phyloP scores from a whole-genome alignment of 352 stramenopile genomes.

The Globisporangium cederbergense region DNA sequence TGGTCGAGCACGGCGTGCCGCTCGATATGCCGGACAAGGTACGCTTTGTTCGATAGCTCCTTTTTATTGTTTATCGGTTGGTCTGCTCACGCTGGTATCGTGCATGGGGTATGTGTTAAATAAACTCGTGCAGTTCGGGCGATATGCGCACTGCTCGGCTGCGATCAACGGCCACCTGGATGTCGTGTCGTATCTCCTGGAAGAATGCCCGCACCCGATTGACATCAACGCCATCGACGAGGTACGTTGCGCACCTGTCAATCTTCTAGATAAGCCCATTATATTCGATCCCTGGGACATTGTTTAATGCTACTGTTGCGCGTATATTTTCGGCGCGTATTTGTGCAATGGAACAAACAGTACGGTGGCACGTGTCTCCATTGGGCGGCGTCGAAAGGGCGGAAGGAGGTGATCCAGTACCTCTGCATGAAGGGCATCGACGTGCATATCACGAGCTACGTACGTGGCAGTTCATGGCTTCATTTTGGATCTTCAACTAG shows the following conservation, averaged over 20 bases:
- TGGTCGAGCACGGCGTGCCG: constrained; percentile 79
- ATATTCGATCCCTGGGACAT: too few relatives aligned
- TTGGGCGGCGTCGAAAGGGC: constrained; percentile 78
- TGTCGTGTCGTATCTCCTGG: constrained; percentile 76
- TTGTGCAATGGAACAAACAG: constrained; percentile 22
- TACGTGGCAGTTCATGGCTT: constrained; percentile 23
- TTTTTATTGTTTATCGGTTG: not conserved
- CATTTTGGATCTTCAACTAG: not conserved
- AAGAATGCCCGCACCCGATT: constrained; percentile 76
- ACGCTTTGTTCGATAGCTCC: not conserved
- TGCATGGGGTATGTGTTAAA: not conserved
- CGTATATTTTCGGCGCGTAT: not conserved
- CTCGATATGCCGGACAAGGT: constrained; percentile 81
- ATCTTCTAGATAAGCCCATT: not conserved
- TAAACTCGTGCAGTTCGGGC: constrained; percentile 40
- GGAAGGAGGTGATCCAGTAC: constrained; percentile 88
- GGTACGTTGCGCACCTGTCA: constrained; percentile 22
- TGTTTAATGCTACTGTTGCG: not conserved
- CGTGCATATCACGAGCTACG: constrained; percentile 87
- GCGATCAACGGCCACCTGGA: constrained; percentile 87
- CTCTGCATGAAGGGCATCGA: constrained; percentile 87
- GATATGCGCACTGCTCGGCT: constrained; percentile 74
- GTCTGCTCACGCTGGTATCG: not conserved
- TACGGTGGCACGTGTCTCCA: constrained; percentile 85
- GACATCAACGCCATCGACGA: constrained; percentile 88